A percentile compares a stretch with the other conserved stretches of the same genome.
These are phyloP conservation scores for Escallonia rubra DNA, from an alignment of 129 eudicot genomes.

Conservation along the genomic window DNA sequence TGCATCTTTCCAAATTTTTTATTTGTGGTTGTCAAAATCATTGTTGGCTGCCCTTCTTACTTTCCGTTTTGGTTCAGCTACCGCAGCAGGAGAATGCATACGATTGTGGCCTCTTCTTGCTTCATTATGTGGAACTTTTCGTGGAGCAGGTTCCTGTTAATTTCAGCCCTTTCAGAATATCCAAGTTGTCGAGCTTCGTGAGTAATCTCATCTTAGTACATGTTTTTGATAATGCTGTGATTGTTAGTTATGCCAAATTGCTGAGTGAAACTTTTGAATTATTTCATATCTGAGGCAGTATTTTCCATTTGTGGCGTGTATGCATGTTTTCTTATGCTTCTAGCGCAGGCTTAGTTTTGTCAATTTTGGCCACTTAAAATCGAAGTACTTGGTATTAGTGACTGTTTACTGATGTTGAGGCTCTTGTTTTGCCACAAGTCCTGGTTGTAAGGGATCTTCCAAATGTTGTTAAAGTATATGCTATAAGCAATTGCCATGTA, in stretches of 20 bases:
- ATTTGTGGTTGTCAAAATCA: neutral
- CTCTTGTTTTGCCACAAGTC: too few species aligned
- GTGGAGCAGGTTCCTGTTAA: conserved; percentile 39
- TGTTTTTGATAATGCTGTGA: neutral
- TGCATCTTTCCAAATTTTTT: neutral
- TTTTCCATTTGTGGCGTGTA: neutral
- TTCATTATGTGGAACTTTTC: conserved; percentile 64
- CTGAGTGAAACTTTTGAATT: neutral
- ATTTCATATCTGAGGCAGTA: neutral
- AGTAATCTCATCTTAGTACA: conserved; percentile 20
- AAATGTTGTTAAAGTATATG: too few species aligned
- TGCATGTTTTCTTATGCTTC: neutral
- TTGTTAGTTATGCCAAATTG: neutral
- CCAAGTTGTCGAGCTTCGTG: conserved; percentile 32
- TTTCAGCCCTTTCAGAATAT: conserved; percentile 25
- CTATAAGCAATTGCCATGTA: too few species aligned
- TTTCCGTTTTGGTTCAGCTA: conserved; percentile 30
- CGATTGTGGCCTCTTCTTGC: conserved; percentile 81
- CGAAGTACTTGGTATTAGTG: neutral
- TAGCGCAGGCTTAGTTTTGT: neutral
- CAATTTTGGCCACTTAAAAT: neutral
- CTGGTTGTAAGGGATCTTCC: too few species aligned
- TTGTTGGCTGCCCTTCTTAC: neutral
- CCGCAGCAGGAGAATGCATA: conserved; percentile 76
- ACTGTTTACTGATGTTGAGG: too few species aligned